These are phyloP conservation scores for Exophiala dermatitidis DNA, from an alignment of 2,329 filamentous ascomycete species.

Conservation along the genomic window DNA sequence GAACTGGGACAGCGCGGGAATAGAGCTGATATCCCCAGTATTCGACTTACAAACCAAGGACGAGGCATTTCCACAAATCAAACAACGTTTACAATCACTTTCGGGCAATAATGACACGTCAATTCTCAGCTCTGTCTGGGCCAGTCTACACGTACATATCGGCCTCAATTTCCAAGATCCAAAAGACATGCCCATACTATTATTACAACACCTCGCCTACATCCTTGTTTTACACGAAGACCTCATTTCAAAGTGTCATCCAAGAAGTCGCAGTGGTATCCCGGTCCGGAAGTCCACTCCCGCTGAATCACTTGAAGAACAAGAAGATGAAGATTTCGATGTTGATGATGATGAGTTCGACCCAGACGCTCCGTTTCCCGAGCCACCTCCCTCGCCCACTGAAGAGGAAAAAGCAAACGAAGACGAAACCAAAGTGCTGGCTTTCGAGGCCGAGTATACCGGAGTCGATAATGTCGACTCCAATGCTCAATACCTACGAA, in stretches of 20 bases:
- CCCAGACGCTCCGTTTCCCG: neutral
- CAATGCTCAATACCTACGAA: constrained; percentile 11
- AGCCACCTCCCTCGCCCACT: constrained; percentile 1
- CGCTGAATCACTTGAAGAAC: neutral
- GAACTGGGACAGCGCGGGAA: constrained; percentile 17
- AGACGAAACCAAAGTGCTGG: constrained; percentile 13
- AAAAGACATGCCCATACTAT: constrained; percentile 13
- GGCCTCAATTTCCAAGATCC: constrained; percentile 16
- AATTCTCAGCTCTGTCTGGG: constrained; percentile 17
- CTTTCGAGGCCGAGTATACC: constrained; percentile 16
- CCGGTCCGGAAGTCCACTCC: neutral
- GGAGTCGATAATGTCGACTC: constrained; percentile 16
- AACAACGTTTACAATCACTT: constrained; percentile 13
- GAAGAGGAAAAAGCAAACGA: constrained; percentile 12
- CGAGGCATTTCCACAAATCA: constrained; percentile 6
- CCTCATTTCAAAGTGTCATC: constrained; percentile 22
- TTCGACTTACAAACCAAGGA: constrained; percentile 12
- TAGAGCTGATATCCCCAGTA: constrained; percentile 15
- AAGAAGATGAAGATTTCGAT: neutral
- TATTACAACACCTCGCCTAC: constrained; percentile 22
- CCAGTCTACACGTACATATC: constrained; percentile 22
- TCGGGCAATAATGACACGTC: neutral
- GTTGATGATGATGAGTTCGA: constrained; percentile 11
- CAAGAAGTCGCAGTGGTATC: constrained; percentile 15
- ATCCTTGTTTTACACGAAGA: constrained; percentile 21